phyloP scores from a whole-genome alignment of 2,329 filamentous ascomycete genomes.

The Colletotrichum lupini region DNA sequence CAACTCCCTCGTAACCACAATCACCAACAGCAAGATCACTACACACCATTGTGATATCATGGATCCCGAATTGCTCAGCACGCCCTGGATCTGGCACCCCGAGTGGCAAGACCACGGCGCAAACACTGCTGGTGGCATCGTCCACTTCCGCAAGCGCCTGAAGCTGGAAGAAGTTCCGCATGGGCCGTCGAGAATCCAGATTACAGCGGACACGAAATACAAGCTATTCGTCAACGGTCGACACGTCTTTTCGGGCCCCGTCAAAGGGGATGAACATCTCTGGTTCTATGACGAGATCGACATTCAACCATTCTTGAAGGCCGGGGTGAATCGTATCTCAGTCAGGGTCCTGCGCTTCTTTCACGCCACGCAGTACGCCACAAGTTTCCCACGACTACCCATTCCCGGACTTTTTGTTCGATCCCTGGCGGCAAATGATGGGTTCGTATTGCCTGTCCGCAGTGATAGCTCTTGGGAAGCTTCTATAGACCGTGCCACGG shows the following conservation, averaged over 20 bases:
- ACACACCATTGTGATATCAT: not conserved
- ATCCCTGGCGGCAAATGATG: not conserved
- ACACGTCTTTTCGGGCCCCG: slow-evolving; percentile 38
- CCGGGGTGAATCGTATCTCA: slow-evolving; percentile 34
- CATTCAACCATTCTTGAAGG: slow-evolving; percentile 35
- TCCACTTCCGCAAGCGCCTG: slow-evolving; percentile 34
- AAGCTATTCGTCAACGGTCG: slow-evolving; percentile 39
- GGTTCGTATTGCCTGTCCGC: not conserved
- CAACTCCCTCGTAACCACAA: no score
- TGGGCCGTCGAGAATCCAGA: slow-evolving; percentile 26
- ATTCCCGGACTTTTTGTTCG: slow-evolving; percentile 27
- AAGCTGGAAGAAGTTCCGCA: slow-evolving; percentile 9
- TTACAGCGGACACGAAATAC: slow-evolving; percentile 42
- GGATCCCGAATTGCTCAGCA: slow-evolving; percentile 14
- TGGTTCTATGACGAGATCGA: slow-evolving; percentile 43
- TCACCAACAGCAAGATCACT: no score
- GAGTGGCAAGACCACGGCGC: slow-evolving; percentile 27
- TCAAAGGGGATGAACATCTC: slow-evolving; percentile 38
- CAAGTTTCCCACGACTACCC: slow-evolving; percentile 35
- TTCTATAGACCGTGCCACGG: slow-evolving; percentile 15
- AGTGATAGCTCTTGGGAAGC: slow-evolving; percentile 30
- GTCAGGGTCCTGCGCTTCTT: slow-evolving; percentile 37
- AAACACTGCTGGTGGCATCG: slow-evolving; percentile 36
- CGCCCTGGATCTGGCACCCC: slow-evolving; percentile 37
- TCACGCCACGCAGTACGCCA: slow-evolving; percentile 28